Base-by-base conservation (phyloP, 371 early-diverging fungal genomes). In the Chytridium lagenaria region DNA sequence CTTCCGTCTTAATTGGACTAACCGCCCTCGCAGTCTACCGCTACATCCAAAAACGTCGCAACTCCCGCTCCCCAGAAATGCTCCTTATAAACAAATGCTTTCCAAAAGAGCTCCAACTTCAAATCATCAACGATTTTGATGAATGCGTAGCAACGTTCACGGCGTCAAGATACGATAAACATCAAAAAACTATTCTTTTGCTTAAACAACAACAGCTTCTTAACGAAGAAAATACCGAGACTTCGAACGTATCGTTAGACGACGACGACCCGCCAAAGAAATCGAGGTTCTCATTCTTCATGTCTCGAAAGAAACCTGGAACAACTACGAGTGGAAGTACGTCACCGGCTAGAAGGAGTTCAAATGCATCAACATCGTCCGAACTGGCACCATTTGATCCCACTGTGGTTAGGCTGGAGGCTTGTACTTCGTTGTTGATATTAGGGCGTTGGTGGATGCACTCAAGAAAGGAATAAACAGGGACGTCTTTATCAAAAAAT, bases 371-470 rank as follows among this genome's bases (percentile, higher is more conserved):
- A 12, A 61, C 55, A 5, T 34, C 63, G 34, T 30, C 36, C 15
- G 69, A 38, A 33, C 38, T 59, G 1, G 2, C 59, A 12, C 38
- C 10, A 36, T 69, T 44, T 28, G 69, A 69, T 52, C 69, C 55
- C 1, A 59, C 59, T 3, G 23, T 50, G 7, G 59, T 40, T 22
- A 5, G 59, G 26, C 3, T 23, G 31, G 69, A 69, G 39, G 69
- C 59, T 5, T 36, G 31, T 5, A 10, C 30, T 2, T 26, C 69
- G 19, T 30, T 69, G 22, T 40, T 69, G 2, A 55, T 69, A 7
- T 69, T 19, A 57, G 69, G 69, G 69, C 69, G 10, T 31, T 69
- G 2, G 69, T 69, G 5, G 69, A 69, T 28, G 31, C 30, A 10
- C 68, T 68, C 15, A 49, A 51, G 68, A 68, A 51, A 34, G 34